phyloP scores from a whole-genome alignment of 768 basidiomycete genomes.

The Mycena indigotica region DNA sequence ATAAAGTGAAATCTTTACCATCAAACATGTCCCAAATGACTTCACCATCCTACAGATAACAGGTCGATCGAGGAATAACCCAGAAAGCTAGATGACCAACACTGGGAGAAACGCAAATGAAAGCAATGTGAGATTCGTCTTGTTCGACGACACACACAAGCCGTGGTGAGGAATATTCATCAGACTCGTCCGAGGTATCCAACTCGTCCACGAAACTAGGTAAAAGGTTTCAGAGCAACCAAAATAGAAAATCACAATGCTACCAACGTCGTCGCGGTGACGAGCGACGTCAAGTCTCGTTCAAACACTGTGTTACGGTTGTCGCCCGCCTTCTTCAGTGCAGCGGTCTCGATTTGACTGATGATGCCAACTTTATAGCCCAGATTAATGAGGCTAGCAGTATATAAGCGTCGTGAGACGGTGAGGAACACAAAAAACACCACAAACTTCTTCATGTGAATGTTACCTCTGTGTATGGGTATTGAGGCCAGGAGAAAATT shows the following conservation, averaged over 20 bases:
- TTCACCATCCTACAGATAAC: slow-evolving; percentile 82
- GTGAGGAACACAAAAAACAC: not conserved
- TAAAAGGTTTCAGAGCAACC: slow-evolving; percentile 1
- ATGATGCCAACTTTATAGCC: slow-evolving; percentile 86
- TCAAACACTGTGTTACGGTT: slow-evolving; percentile 75
- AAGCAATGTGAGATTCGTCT: not conserved
- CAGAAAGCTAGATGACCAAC: not conserved
- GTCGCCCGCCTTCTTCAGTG: slow-evolving; percentile 81
- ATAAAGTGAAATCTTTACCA: slow-evolving; percentile 44
- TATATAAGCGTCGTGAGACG: too few relatives aligned
- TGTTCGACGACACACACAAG: slow-evolving; percentile 72
- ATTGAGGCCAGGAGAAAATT: slow-evolving; percentile 79
- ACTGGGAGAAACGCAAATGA: not conserved
- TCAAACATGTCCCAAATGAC: slow-evolving; percentile 92
- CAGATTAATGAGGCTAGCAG: slow-evolving; percentile 74
- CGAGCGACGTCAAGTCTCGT: slow-evolving; percentile 74
- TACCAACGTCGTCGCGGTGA: slow-evolving; percentile 85
- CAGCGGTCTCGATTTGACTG: slow-evolving; percentile 83
- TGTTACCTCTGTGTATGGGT: slow-evolving; percentile 64
- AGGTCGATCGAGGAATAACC: not conserved
- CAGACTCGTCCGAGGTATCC: slow-evolving; percentile 65
- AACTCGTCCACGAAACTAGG: slow-evolving; percentile 80
- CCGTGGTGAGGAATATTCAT: slow-evolving; percentile 59
- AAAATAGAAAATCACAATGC: too few relatives aligned
- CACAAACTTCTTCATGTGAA: slow-evolving; percentile 69